A percentile compares a stretch with the other conserved stretches of the same genome.
Evolutionary conservation across 192 early-diverging fungal genomes (phyloP).

Genomic region (Rhizoclosmatium sp.): DNA sequence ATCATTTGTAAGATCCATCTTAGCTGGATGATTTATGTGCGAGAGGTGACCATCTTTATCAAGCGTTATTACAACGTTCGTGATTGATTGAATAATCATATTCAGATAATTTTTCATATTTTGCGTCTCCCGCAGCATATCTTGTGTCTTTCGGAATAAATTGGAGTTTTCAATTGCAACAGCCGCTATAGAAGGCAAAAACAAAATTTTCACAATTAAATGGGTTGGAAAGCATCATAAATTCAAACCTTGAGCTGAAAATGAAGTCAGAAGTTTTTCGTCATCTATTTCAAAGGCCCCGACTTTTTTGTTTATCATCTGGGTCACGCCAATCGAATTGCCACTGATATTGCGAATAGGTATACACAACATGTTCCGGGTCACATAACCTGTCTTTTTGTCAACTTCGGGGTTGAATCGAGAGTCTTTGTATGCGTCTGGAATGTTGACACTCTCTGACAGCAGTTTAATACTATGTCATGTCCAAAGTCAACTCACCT

Average conservation of each 20-base stretch:
- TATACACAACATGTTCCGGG: conserved; percentile 57
- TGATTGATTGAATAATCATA: conserved; percentile 52
- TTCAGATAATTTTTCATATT: conserved; percentile 39
- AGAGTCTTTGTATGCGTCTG: conserved; percentile 57
- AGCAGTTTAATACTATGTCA: background rate
- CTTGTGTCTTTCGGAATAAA: conserved; percentile 61
- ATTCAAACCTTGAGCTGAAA: conserved; percentile 60
- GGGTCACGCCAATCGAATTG: conserved; percentile 57
- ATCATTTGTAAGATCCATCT: conserved; percentile 25
- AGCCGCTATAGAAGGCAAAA: conserved; percentile 47
- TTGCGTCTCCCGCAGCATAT: conserved; percentile 45
- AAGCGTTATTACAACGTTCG: conserved; percentile 60
- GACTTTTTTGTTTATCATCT: conserved; percentile 60
- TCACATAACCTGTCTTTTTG: conserved; percentile 56
- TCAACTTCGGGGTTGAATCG: conserved; percentile 61
- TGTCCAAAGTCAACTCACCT: conserved; percentile 29
- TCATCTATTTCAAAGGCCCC: conserved; percentile 56
- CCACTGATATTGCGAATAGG: conserved; percentile 60
- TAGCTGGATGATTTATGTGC: conserved; percentile 39
- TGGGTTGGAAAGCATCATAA: conserved; percentile 3
- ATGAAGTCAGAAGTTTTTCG: conserved; percentile 57
- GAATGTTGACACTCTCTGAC: conserved; percentile 57
- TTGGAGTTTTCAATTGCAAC: conserved; percentile 65
- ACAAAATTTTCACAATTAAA: background rate
- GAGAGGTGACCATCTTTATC: conserved; percentile 34